These are phyloP conservation scores for Penicillium sp. DNA, from an alignment of 2,329 filamentous ascomycete genomes.

Conservation along the genomic window DNA sequence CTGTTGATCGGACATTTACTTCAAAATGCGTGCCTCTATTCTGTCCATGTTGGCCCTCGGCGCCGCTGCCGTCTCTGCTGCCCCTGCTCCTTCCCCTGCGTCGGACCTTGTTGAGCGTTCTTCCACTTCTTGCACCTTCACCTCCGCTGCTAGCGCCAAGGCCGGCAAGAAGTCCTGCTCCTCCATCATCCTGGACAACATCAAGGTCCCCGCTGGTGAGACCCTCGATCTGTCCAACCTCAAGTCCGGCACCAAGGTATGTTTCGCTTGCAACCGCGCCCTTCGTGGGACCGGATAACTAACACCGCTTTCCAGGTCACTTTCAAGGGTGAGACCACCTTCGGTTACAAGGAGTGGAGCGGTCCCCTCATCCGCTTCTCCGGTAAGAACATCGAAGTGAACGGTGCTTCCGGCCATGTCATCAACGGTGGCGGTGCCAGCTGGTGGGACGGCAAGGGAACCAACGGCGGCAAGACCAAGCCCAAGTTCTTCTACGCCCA, in stretches of 20 bases:
- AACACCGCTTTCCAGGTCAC: slow-evolving; percentile 46
- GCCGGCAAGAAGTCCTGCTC: slow-evolving; percentile 56
- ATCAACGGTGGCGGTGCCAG: slow-evolving; percentile 59
- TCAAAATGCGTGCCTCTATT: slow-evolving; percentile 23
- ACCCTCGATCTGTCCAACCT: slow-evolving; percentile 62
- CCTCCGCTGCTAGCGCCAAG: slow-evolving; percentile 51
- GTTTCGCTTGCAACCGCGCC: not conserved
- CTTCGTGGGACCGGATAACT: not conserved
- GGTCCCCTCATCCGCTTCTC: slow-evolving; percentile 65
- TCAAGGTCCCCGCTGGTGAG: slow-evolving; percentile 59
- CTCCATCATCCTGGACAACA: slow-evolving; percentile 55
- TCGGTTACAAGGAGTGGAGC: slow-evolving; percentile 65
- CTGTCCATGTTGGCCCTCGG: slow-evolving; percentile 22
- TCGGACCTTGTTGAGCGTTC: slow-evolving; percentile 29
- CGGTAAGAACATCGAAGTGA: slow-evolving; percentile 58
- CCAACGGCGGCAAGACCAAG: slow-evolving; percentile 64
- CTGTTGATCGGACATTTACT: slow-evolving; percentile 25
- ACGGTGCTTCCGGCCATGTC: slow-evolving; percentile 52
- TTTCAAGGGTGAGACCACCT: slow-evolving; percentile 66
- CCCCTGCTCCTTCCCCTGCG: slow-evolving; percentile 23
- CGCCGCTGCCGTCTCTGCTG: slow-evolving; percentile 24
- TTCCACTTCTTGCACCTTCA: slow-evolving; percentile 57
- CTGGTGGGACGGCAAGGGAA: slow-evolving; percentile 65
- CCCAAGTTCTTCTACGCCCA: slow-evolving; percentile 65
- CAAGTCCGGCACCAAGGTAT: slow-evolving; percentile 51